Conservation (phyloP, 345 rosid genomes). For the Lepidium sativum region DNA sequence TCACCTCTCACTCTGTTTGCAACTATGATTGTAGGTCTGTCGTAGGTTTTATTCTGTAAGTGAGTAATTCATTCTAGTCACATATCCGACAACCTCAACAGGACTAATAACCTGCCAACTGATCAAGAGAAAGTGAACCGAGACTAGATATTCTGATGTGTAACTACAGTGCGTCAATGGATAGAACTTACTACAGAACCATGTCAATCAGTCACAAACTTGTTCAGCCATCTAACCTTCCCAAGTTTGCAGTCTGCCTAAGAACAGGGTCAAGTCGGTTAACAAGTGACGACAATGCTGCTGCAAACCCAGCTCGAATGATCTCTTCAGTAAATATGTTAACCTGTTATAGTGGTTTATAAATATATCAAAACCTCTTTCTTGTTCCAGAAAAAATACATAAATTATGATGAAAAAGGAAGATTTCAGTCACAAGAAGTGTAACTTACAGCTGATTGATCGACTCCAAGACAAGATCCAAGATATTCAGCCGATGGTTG, state of each 20-base stretch:
- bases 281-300: conserved; percentile 68
- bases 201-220: not conserved
- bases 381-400: not conserved
- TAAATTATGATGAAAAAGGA: not conserved
- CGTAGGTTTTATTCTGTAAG: conserved; percentile 76
- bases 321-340: conserved; percentile 93
- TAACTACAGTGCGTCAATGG: not conserved
- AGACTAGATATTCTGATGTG: conserved; percentile 20
- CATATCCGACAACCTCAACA: conserved; percentile 78
- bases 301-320: conserved; percentile 97
- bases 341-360: conserved; percentile 40
- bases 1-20: conserved; percentile 94
- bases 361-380: not conserved
- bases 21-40: conserved; percentile 74
- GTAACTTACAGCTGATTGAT: conserved; percentile 75
- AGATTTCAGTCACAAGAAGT: not conserved
- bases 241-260: conserved; percentile 85
- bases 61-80: conserved; percentile 66
- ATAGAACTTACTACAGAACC: conserved; percentile 4
- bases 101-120: conserved; percentile 99
- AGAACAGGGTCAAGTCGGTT: conserved; percentile 96
- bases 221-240: conserved; percentile 55
- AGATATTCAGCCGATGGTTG: conserved; percentile 96
- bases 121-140: conserved; percentile 30
- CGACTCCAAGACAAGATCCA: conserved; percentile 83